These are phyloP conservation scores for Monascus ruber DNA, from an alignment of 2,329 filamentous ascomycete species.

Conservation along the genomic window DNA sequence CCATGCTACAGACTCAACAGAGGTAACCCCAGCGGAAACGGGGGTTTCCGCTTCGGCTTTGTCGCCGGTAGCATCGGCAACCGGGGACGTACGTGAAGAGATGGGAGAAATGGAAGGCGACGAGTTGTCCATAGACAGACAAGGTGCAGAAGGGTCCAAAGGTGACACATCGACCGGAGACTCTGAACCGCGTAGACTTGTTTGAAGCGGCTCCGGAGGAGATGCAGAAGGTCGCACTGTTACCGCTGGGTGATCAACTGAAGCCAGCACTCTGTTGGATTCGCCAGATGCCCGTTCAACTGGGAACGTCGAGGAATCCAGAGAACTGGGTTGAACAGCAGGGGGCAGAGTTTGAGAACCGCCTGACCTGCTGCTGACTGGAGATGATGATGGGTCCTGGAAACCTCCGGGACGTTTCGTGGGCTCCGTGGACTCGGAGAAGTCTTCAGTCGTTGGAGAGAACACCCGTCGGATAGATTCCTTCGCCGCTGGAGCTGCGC, in stretches of 20 bases:
- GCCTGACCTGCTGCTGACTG: constrained; percentile 3
- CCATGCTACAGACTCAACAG: constrained; percentile 56
- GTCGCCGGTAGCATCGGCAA: constrained; percentile 14
- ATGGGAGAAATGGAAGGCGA: constrained; percentile 49
- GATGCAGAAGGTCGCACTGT: constrained; percentile 3
- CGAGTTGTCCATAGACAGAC: constrained; percentile 55
- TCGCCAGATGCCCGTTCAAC: constrained; percentile 13
- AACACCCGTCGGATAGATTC: constrained; percentile 25
- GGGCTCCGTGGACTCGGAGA: constrained; percentile 8
- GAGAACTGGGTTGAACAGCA: neutral
- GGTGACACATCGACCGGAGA: constrained; percentile 59
- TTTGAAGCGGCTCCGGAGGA: constrained; percentile 18
- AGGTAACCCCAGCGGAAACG: constrained; percentile 44
- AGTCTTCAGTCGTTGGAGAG: constrained; percentile 17
- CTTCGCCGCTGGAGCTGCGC: constrained; percentile 9
- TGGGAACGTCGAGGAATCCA: constrained; percentile 9
- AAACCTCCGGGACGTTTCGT: constrained; percentile 10
- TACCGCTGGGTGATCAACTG: constrained; percentile 9
- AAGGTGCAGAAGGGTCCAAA: constrained; percentile 28
- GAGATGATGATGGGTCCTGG: constrained; percentile 9
- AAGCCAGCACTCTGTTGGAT: constrained; percentile 8
- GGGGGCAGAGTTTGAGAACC: too few species aligned
- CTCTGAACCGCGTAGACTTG: constrained; percentile 47
- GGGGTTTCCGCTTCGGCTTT: constrained; percentile 33
- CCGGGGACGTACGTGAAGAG: constrained; percentile 49